A percentile compares a stretch with the other conserved stretches of the same genome.
Evolutionary conservation across 164 flowering plant genomes (phyloP).

Genomic region (Warburgia ugandensis): DNA sequence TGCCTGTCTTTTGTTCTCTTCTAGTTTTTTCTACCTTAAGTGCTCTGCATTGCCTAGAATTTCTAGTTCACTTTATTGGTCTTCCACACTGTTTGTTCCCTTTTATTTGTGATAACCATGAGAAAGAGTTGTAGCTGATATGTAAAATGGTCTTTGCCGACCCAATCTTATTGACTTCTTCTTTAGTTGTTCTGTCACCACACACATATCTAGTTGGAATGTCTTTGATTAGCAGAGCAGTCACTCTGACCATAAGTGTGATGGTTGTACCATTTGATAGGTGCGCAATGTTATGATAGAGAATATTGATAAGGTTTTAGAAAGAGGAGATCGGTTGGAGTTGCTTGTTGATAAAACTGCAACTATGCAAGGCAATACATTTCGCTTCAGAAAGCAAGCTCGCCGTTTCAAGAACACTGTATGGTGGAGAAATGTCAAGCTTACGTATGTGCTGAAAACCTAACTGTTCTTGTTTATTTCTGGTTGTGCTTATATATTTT

Average conservation of each 20-base stretch:
- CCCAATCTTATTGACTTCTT: too few relatives aligned
- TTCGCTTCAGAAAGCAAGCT: constrained; percentile 67
- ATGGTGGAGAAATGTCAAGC: constrained; percentile 85
- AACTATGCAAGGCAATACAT: constrained; percentile 62
- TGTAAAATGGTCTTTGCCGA: too few relatives aligned
- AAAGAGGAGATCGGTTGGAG: constrained; percentile 79
- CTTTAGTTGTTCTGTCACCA: too few relatives aligned
- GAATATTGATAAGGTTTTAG: constrained; percentile 79
- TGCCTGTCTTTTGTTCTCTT: too few relatives aligned
- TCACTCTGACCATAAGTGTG: background rate
- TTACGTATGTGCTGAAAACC: constrained; percentile 40
- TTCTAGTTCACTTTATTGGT: too few relatives aligned
- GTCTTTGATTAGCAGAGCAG: too few relatives aligned
- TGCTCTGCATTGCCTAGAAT: too few relatives aligned
- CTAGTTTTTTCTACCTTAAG: too few relatives aligned
- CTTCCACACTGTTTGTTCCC: too few relatives aligned
- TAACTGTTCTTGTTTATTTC: background rate
- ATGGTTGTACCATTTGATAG: constrained; percentile 25
- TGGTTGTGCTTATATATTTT: background rate
- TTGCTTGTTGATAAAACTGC: constrained; percentile 68
- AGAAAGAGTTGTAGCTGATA: too few relatives aligned
- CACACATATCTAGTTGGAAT: too few relatives aligned
- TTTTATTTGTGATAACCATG: too few relatives aligned
- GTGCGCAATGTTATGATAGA: constrained; percentile 78
- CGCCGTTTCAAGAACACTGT: constrained; percentile 50